Evolutionary conservation across 2,329 filamentous ascomycete species (phyloP).

Genomic region (Monilinia fructicola): DNA sequence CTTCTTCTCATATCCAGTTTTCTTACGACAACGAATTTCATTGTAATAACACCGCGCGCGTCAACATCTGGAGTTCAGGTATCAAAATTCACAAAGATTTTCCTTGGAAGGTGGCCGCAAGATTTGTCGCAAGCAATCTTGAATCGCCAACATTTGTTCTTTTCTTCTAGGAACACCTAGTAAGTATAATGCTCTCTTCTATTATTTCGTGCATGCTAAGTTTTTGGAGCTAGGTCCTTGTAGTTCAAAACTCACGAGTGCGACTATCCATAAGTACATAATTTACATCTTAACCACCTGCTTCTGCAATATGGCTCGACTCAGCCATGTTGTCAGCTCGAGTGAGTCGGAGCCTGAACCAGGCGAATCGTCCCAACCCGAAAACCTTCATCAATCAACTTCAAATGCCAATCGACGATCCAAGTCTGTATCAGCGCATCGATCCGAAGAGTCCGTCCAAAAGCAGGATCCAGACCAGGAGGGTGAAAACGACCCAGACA

Average conservation of each 20-base stretch:
- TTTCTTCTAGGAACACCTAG: background rate
- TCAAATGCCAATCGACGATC: conserved; percentile 26
- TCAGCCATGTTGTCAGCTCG: conserved; percentile 25
- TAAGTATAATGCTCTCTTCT: background rate
- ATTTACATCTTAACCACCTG: background rate
- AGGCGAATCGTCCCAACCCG: background rate
- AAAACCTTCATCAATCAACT: conserved; percentile 25
- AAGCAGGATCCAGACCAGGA: conserved; percentile 12
- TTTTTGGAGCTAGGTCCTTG: background rate
- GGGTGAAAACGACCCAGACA: background rate
- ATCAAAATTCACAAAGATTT: background rate
- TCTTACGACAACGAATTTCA: background rate
- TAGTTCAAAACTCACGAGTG: background rate
- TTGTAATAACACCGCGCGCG: background rate
- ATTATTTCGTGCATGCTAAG: background rate
- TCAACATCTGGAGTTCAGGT: background rate
- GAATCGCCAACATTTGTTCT: background rate
- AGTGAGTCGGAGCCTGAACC: conserved; percentile 28
- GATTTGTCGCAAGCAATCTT: background rate
- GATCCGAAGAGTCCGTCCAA: conserved; percentile 30
- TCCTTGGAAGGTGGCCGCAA: background rate
- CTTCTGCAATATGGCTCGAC: background rate
- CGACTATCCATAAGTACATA: background rate
- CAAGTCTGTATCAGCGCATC: conserved; percentile 32
- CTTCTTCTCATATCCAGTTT: background rate